Evolutionary conservation across 2,329 filamentous ascomycete species (phyloP), one percentile per base, ranked within the genome.

Genomic region (Gaeumannomyces sp.): DNA sequence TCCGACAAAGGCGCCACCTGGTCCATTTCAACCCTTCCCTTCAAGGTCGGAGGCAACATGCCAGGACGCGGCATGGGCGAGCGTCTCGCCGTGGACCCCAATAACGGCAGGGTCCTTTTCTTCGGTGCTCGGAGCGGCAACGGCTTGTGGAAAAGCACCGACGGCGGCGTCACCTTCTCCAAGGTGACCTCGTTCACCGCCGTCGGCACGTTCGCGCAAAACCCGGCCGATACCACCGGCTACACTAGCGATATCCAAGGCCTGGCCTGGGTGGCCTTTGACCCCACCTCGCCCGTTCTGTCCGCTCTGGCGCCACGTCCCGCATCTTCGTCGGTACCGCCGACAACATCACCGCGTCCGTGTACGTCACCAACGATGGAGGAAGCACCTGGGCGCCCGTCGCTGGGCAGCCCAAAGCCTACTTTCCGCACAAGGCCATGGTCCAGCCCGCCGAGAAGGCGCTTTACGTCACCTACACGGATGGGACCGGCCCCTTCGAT

Each of bases 1-100:
- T 80, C 77, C 11, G 83, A 87, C 68, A 76, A 79, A 68, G 85
- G 85, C 1, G 73, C 72, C 3, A 85, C 83, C 0, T 87, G 83
- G 81, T 69, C 75, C 1, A 75, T 77, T 27, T 79, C 81, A 0
- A 73, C 75, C 7, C 76, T 87, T 0, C 77, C 82, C 2, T 87
- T 87, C 76, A 87, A 87, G 71, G 82, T 85, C 60, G 84, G 84
- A 10, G 84, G 84, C 0, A 87, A 87, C 70, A 86, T 86, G 83
- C 84, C 84, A 10, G 85, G 85, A 2, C 80, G 85, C 33, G 85
- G 85, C 10, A 82, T 81, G 72, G 85, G 85, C 22, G 85, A 86
- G 71, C 78, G 84, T 19, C 79, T 87, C 6, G 83, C 83, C 2
- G 79, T 87, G 11, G 84, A 87, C 69, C 84, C 84, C 2, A 79